Evolutionary conservation across 2,329 filamentous ascomycete species (phyloP).

Genomic region (Xylariaceae sp.): DNA sequence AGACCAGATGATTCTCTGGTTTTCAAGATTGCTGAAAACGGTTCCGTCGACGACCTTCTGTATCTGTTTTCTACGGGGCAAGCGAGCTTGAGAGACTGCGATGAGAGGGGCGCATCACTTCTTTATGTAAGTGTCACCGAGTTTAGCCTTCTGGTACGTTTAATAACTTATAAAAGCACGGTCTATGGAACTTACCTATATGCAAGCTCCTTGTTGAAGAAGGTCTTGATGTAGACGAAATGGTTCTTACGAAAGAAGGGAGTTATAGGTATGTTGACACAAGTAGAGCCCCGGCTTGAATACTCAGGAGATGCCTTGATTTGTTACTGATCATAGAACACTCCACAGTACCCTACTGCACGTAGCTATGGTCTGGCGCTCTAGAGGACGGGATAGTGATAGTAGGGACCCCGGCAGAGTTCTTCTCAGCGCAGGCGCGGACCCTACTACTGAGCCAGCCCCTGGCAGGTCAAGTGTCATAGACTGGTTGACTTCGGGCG

Average conservation of each 20-base stretch:
- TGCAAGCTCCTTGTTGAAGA: slow-evolving; percentile 2
- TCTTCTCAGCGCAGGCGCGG: slow-evolving; percentile 3
- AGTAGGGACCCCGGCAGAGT: neutral
- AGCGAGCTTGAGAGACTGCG: neutral
- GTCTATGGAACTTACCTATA: neutral
- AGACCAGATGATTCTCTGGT: neutral
- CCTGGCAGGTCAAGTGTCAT: neutral
- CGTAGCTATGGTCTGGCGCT: neutral
- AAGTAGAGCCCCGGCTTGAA: neutral
- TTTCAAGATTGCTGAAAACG: slow-evolving; percentile 1
- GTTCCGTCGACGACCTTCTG: neutral
- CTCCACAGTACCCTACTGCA: slow-evolving; percentile 2
- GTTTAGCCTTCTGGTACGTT: neutral
- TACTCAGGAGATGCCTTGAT: neutral
- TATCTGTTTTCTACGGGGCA: neutral
- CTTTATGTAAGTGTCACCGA: neutral
- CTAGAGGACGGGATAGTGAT: neutral
- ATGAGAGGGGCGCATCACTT: slow-evolving; percentile 4
- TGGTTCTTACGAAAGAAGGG: neutral
- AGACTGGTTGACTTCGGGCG: neutral
- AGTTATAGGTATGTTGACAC: slow-evolving; percentile 2
- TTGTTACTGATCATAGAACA: neutral
- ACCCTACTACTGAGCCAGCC: neutral
- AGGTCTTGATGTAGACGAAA: slow-evolving; percentile 7
- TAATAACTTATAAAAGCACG: neutral